Evolutionary conservation across 805 yeast species (phyloP), one percentile per base, ranked within the genome.

Genomic region (Candida sonorensis): DNA sequence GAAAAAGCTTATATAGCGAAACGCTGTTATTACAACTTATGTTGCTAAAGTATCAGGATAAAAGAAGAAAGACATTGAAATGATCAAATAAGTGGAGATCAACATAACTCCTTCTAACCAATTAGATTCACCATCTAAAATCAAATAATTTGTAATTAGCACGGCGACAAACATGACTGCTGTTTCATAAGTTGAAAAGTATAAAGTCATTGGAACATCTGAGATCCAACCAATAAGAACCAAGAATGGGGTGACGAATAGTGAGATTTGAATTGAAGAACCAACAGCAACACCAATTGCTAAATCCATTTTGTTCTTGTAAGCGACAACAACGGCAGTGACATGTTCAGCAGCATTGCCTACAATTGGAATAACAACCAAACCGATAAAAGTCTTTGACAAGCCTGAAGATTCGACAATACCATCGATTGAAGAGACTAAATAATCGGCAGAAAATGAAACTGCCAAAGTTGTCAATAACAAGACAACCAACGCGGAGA

Each of bases 341-440:
- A 86, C 97, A 59, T 92, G 98, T 59, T 92, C 98, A 10, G 97
- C 97, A 3, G 98, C 98, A 51, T 92, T 92, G 35, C 97, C 98
- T 17, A 92, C 97, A 41, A 92, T 90, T 25, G 98, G 98, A 41
- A 92, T 81, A 28, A 92, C 76, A 46, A 92, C 81, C 45, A 92
- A 67, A 55, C 97, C 97, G 50, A 92, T 86, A 50, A 92, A 92
- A 0, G 97, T 87, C 70, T 90, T 88, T 27, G 95, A 83, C 34
- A 92, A 67, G 4, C 95, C 95, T 3, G 94, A 76, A 19, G 76
- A 62, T 37, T 66, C 83, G 23, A 92, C 97, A 42, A 90, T 75
- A 36, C 74, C 81, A 60, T 92, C 97, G 49, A 92, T 92, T 15
- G 95, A 81, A 17, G 94, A 92, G 31, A 92, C 98, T 38, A 92